phyloP scores from a whole-genome alignment of 208 protist species.

The Leptomonas seymouri region DNA sequence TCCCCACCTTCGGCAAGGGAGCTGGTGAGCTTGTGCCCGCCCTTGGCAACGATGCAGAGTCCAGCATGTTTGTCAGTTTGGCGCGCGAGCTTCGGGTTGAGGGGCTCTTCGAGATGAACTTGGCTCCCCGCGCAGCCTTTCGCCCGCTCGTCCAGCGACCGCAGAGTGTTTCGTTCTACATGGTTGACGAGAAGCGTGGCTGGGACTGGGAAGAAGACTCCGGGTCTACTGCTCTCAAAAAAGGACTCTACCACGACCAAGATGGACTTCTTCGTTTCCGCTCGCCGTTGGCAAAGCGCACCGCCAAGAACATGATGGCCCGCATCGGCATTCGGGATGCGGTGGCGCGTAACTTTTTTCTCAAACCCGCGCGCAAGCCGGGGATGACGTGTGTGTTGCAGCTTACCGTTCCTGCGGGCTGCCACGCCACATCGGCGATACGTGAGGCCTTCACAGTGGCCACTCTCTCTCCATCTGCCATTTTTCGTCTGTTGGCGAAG shows the following conservation, averaged over 20 bases:
- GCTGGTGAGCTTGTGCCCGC: constrained; percentile 2
- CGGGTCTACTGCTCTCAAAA: constrained; percentile 34
- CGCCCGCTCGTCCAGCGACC: constrained; percentile 59
- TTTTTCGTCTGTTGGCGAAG: constrained; percentile 42
- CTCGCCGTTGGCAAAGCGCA: constrained; percentile 58
- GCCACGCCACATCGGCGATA: constrained; percentile 64
- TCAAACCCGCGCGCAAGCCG: constrained; percentile 68
- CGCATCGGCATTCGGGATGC: constrained; percentile 66
- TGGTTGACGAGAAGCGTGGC: constrained; percentile 66
- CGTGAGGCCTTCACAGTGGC: constrained; percentile 78
- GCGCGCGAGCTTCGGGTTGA: constrained; percentile 60
- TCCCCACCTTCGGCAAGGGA: constrained; percentile 58
- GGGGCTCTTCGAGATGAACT: constrained; percentile 53
- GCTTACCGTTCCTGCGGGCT: constrained; percentile 64
- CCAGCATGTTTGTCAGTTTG: constrained; percentile 37
- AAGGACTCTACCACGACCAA: constrained; percentile 62
- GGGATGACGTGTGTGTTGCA: constrained; percentile 76
- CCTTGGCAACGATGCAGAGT: constrained; percentile 1
- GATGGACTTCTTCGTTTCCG: constrained; percentile 70
- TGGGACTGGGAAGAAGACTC: constrained; percentile 79
- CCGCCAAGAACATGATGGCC: constrained; percentile 60
- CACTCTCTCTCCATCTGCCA: constrained; percentile 67
- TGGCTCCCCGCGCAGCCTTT: constrained; percentile 53
- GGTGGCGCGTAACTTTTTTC: constrained; percentile 59
- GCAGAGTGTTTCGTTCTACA: constrained; percentile 44